phyloP scores from a whole-genome alignment of 2,329 filamentous ascomycete species.

The Tolypocladium guangdongense region DNA sequence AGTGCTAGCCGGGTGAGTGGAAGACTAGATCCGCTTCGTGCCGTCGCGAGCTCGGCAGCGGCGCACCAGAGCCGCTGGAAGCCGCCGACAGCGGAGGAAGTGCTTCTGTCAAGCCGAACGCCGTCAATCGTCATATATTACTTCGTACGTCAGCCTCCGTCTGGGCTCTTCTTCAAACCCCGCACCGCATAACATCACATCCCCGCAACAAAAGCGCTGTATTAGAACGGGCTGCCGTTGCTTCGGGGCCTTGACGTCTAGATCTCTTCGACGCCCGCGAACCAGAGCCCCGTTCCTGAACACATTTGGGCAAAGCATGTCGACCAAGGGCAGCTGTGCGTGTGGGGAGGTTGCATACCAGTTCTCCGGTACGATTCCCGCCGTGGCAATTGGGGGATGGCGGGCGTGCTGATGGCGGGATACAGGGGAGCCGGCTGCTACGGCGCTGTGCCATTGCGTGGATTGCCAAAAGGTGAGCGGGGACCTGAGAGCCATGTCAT shows the following conservation, averaged over 20 bases:
- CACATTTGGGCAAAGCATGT: too few relatives aligned
- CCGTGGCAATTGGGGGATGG: neutral
- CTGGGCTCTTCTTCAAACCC: too few relatives aligned
- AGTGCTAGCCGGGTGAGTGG: neutral
- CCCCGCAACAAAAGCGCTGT: too few relatives aligned
- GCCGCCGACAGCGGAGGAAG: neutral
- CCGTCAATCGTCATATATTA: too few relatives aligned
- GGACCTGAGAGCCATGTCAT: too few relatives aligned
- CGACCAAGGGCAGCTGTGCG: constrained; percentile 23
- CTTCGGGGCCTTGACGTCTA: neutral
- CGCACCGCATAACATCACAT: too few relatives aligned
- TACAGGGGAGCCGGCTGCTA: constrained; percentile 27
- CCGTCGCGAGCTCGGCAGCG: neutral
- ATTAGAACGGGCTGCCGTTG: too few relatives aligned
- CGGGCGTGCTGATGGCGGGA: neutral
- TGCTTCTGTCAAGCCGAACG: neutral
- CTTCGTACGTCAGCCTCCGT: too few relatives aligned
- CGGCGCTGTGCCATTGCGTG: constrained; percentile 39
- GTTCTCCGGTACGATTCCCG: constrained; percentile 18
- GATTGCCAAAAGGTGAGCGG: constrained; percentile 45
- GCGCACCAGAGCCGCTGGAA: too few relatives aligned
- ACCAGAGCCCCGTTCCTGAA: neutral
- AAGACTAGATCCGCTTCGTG: neutral
- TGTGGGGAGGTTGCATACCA: constrained; percentile 23
- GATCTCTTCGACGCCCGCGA: neutral